phyloP scores from a whole-genome alignment of 2,329 filamentous ascomycete genomes.

The Colletotrichum lentis region DNA sequence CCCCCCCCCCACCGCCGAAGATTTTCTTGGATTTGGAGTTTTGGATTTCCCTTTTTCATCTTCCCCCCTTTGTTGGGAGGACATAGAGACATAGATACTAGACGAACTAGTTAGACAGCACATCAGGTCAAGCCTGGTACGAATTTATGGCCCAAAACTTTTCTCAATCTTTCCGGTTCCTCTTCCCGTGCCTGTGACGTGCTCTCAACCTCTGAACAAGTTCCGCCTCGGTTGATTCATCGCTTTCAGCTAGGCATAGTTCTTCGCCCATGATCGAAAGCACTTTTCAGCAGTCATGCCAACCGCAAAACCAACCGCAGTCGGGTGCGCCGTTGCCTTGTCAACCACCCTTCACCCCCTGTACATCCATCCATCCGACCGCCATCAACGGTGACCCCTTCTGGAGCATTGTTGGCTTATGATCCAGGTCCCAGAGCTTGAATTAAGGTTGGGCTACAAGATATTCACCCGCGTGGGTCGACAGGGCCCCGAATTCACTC shows the following conservation, averaged over 20 bases:
- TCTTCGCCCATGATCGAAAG: too few species aligned
- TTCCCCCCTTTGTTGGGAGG: neutral
- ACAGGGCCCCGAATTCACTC: neutral
- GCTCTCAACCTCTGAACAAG: too few species aligned
- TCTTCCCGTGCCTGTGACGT: too few species aligned
- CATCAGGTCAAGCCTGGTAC: conserved; percentile 27
- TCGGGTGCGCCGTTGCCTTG: neutral
- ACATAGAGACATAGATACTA: conserved; percentile 16
- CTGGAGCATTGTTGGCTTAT: conserved; percentile 1
- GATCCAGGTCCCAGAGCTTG: conserved; percentile 6
- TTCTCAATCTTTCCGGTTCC: too few species aligned
- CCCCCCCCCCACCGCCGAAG: conserved; percentile 24
- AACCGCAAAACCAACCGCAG: neutral
- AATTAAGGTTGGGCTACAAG: too few species aligned
- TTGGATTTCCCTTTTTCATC: conserved; percentile 4
- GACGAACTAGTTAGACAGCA: conserved; percentile 26
- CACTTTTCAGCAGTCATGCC: neutral
- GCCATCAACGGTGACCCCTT: neutral
- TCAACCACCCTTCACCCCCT: neutral
- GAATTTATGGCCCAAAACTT: conserved; percentile 27
- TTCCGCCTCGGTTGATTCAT: too few species aligned
- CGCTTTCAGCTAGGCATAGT: too few species aligned
- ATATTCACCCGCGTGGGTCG: neutral
- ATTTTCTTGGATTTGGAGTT: conserved; percentile 25
- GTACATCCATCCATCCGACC: too few species aligned